Evolutionary conservation across 2,329 filamentous ascomycete species (phyloP).

Genomic region (Periconia macrospinosa): DNA sequence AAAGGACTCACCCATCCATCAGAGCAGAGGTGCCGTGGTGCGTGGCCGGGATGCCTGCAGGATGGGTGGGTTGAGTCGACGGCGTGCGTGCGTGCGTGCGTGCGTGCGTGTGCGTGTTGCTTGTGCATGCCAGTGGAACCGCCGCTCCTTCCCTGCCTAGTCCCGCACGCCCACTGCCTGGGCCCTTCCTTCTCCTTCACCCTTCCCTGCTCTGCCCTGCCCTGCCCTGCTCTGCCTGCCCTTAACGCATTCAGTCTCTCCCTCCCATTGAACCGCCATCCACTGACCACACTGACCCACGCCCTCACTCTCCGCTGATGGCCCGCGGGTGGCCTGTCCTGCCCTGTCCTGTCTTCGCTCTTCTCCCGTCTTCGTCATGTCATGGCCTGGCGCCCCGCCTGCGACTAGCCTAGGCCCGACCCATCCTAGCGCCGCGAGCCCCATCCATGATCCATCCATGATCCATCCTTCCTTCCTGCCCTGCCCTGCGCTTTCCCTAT

Average conservation of each 20-base stretch:
- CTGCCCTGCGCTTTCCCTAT: constrained; percentile 20
- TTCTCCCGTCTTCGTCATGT: constrained; percentile 43
- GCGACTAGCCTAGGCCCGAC: constrained; percentile 28
- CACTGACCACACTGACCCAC: no score
- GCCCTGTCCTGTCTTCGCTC: no score
- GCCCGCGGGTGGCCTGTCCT: constrained; percentile 35
- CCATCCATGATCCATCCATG: constrained; percentile 21
- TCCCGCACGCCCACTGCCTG: constrained; percentile 15
- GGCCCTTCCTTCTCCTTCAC: no score
- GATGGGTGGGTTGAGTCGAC: background rate
- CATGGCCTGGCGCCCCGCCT: constrained; percentile 28
- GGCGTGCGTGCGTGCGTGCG: background rate
- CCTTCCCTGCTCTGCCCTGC: no score
- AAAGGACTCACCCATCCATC: no score
- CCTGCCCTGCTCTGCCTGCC: no score
- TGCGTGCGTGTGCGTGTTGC: no score
- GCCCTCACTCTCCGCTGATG: no score
- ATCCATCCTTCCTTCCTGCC: constrained; percentile 5
- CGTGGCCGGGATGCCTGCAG: no score
- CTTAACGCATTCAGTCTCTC: no score
- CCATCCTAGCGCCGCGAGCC: background rate
- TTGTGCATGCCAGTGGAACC: background rate
- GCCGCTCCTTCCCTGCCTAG: constrained; percentile 2
- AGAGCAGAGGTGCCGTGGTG: no score
- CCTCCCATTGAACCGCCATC: no score